Percentiles rank a stretch among this genome's conserved stretches.
phyloP scores from a whole-genome alignment of 2,329 filamentous ascomycete genomes.

The Sclerotiophoma versabilis region DNA sequence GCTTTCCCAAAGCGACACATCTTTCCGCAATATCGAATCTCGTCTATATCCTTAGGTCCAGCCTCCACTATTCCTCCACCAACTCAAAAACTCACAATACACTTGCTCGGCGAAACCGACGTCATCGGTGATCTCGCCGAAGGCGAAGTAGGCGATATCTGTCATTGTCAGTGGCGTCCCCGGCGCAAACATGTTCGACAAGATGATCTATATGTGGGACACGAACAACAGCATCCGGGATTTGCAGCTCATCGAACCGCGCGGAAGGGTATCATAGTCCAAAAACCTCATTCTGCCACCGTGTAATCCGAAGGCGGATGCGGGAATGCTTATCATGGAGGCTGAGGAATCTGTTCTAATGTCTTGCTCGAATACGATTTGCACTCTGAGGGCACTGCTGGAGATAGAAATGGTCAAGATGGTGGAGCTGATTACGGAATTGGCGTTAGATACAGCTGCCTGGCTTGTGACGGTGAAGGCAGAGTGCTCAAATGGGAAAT shows the following conservation, averaged over 20 bases:
- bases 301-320: slow-evolving; percentile 55
- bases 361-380: slow-evolving; percentile 57
- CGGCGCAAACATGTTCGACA: slow-evolving; percentile 58
- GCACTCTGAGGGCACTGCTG: slow-evolving; percentile 54
- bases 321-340: slow-evolving; percentile 57
- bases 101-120: slow-evolving; percentile 9
- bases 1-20: not conserved
- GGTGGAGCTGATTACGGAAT: slow-evolving; percentile 53
- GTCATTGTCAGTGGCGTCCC: slow-evolving; percentile 58
- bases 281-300: slow-evolving; percentile 57
- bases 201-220: slow-evolving; percentile 53
- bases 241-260: slow-evolving; percentile 56
- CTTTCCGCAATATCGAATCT: not conserved
- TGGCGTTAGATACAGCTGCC: slow-evolving; percentile 56
- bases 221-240: slow-evolving; percentile 53
- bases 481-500: slow-evolving; percentile 5
- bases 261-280: slow-evolving; percentile 51
- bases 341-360: slow-evolving; percentile 56
- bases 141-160: slow-evolving; percentile 58
- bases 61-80: not conserved
- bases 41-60: not conserved
- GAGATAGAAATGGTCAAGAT: slow-evolving; percentile 59
- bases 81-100: not conserved
- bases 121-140: slow-evolving; percentile 46
- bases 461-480: slow-evolving; percentile 42